Base-by-base conservation (phyloP, 352 stramenopile species). In the Globisporangium viniferum region DNA sequence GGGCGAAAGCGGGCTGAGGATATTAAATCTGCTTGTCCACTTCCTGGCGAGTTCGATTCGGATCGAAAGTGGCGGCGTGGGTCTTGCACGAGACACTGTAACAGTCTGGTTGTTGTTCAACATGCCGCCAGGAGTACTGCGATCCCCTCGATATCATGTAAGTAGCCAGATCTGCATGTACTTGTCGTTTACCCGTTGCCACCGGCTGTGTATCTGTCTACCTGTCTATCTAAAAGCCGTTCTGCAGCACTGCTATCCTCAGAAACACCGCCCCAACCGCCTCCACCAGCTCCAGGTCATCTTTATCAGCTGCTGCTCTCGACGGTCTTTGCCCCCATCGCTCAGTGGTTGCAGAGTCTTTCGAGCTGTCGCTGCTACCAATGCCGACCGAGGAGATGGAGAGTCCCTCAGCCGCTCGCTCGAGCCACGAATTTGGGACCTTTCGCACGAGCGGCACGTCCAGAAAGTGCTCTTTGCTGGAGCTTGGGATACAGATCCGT, bases 381-480 rank as follows among this genome's bases (percentile, higher is more conserved):
- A 35, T 18, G 6, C 29, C 5, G 5, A 48, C 39, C 5, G 39
- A 10, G 2, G 63, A 41, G 20, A 68, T 27, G 18, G 53, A 56
- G 4, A 81, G 44, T 35, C 49, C 35, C 41, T 73, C 71, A 5
- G 73, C 65, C 41, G 84, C 24, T 2, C 58, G 68, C 0, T 59
- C 69, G 27, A 78, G n/a, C 41, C 70, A 55, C 12, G 73, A 69
- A 24, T 35, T n/a, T 7, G 67, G 31, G 15, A 71, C 54, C 12
- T 59, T 6, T 31, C 71, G 56, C 14, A 74, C 68, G 27, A 89
- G 49, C 18, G 80, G 78, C 2, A 80, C 39, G 57, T 89, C 80
- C 5, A 89, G 44, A 7, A 86, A 59, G 51, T 78, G 80, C 71
- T 89, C 80, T 18, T 74, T 67, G 12, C 66, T 74, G 1, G 58